Base-by-base conservation (phyloP, 2,329 filamentous ascomycete genomes). In the Fonsecaea monophora region DNA sequence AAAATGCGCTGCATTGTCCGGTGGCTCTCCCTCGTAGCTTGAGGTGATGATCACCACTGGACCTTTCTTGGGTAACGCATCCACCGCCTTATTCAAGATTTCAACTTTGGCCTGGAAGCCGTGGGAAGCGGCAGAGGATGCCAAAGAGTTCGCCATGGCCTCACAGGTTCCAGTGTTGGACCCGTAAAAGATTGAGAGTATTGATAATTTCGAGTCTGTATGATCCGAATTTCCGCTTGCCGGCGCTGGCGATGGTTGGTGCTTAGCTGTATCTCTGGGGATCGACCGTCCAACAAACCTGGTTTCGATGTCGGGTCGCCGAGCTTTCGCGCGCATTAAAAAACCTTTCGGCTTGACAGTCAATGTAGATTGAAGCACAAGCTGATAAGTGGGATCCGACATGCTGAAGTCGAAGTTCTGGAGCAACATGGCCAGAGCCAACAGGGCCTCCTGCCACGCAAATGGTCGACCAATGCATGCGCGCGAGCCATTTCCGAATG, bases 141-240 rank as follows among this genome's bases (percentile, higher is more conserved):
- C 87, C 10, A 92, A 75, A 21, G 85, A 81, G 67, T 89, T 84
- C 0, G 90, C 88, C 56, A 92, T 82, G 1, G 87, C 82, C 75
- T 92, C 88, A 75, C 90, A 92, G 1, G 90, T 93, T 0, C 90
- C 90, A 1, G 86, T 87, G 74, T 92, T 92, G 21, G 88, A 90
- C 2, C 90, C 90, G 72, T 90, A 93, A 53, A 88, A 84, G 21
- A 93, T 84, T 25, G 25, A 25, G 15, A 84, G 85, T 68, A 93
- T 79, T 1, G 82, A 80, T 69, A 64, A 64, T 32, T 37, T 35
- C 9, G 35, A 15, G 15, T 45, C 21, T 1, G 65, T 15, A 4
- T n/a, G 13, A 3, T 25, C n/a, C 8, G 25, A 10, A n/a, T 9
- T 37, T 82, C 82, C 15, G 18, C n/a, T 18, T 8, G 42, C 21